Percentiles rank a stretch among this genome's conserved stretches.
phyloP scores from a whole-genome alignment of 345 rosid species.

The thale cress (Arabidopsis thaliana) region TAIR10.1 NC_003075.7:14047001-14047500 shows the following conservation, averaged over 20 bases:
- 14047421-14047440: background rate
- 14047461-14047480: background rate
- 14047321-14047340: too few species aligned
- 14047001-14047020: constrained; percentile 16
- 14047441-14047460: background rate
- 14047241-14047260: too few species aligned
- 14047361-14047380: background rate
- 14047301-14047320: too few species aligned
- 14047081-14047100: constrained; percentile 28
- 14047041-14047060: constrained; percentile 10
- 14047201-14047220: background rate
- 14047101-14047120: background rate
- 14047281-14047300: too few species aligned
- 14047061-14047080: constrained; percentile 18
- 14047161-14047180: background rate
- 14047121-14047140: background rate
- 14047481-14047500: constrained; percentile 33
- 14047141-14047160: background rate
- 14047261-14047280: too few species aligned
- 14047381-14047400: background rate
- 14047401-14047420: background rate
- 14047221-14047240: background rate
- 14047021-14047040: constrained; percentile 4
- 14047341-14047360: too few species aligned
- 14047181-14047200: background rate